These are phyloP conservation scores for Myrmaecium sp. DNA, from an alignment of 2,329 filamentous ascomycete species.

Conservation along the genomic window DNA sequence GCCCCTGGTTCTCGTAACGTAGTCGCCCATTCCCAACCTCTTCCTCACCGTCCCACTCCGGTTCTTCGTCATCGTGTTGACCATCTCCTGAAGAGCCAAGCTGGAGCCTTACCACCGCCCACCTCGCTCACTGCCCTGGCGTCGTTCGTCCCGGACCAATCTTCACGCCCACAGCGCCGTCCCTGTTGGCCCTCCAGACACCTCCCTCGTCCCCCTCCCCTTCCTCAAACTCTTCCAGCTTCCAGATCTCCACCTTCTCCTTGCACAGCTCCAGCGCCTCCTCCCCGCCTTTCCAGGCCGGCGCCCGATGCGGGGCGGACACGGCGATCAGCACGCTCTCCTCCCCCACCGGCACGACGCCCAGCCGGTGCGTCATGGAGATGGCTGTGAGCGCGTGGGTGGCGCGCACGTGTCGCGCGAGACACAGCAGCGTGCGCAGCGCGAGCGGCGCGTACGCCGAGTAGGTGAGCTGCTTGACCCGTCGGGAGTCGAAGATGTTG, in stretches of 20 bases:
- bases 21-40: too few relatives aligned
- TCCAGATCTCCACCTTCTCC: constrained; percentile 84
- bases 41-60: too few relatives aligned
- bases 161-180: constrained; percentile 44
- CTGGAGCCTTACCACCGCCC: not conserved
- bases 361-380: constrained; percentile 69
- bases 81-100: too few relatives aligned
- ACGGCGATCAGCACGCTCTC: constrained; percentile 87
- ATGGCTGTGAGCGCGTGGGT: constrained; percentile 56
- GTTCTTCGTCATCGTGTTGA: too few relatives aligned
- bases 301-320: constrained; percentile 63
- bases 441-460: constrained; percentile 56
- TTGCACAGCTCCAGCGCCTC: constrained; percentile 81
- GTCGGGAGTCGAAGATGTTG: constrained; percentile 52
- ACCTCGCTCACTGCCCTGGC: constrained; percentile 1
- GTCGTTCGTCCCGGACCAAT: constrained; percentile 17
- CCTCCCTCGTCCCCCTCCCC: constrained; percentile 54
- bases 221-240: constrained; percentile 73
- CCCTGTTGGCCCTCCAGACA: constrained; percentile 77
- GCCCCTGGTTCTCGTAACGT: too few relatives aligned
- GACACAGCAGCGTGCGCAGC: constrained; percentile 48
- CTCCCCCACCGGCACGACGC: constrained; percentile 73
- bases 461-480: constrained; percentile 62
- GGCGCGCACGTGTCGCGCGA: constrained; percentile 38
- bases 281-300: constrained; percentile 77